Evolutionary conservation across 257 asterid species (phyloP), one percentile per base, ranked within the genome.

Genomic region (Ilex aquifolium): DNA sequence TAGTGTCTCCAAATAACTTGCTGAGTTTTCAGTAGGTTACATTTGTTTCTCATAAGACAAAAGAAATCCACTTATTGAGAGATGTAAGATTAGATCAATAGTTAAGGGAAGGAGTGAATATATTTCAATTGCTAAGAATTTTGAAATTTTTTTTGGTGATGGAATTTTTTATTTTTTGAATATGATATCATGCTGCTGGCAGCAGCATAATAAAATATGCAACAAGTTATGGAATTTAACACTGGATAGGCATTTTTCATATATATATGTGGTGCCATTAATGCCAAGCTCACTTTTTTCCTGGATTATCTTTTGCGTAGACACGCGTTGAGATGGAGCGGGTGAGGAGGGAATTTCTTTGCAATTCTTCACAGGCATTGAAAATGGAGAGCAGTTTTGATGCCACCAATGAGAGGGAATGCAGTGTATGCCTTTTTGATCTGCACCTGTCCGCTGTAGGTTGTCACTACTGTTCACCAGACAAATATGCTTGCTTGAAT

Each of bases 391-490:
- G 91, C 81, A 77, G 87, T 59, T 92, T 89, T 61, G 99, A 92
- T 80, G 89, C 97, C 54, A 75, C 77, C 57, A 83, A 84, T 74
- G 99, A 92, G 87, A 82, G 96, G 82, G 99, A 92, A 81, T 92
- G 99, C 79, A 85, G 90, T 40, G 84, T 87, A 52, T 89, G 99
- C 83, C 69, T 85, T 48, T 92, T 92, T 60, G 97, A 92, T 80
- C 84, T 92, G 83, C 99, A 92, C 75, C 77, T 92, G 66, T 92
- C 99, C 64, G 99, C 97, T 32, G 91, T 95, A n/a, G 97, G 99
- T 62, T 92, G 99, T 81, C 97, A 89, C 79, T 76, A 78, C 65
- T 92, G 99, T 77, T 92, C 99, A 65, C 99, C 99, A 16, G 82
- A 74, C 70, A 89, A 84, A 77, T 92, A 89, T 62, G 99, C 99